phyloP scores from a whole-genome alignment of 805 yeast species.

The Kodamaea sagamina region DNA sequence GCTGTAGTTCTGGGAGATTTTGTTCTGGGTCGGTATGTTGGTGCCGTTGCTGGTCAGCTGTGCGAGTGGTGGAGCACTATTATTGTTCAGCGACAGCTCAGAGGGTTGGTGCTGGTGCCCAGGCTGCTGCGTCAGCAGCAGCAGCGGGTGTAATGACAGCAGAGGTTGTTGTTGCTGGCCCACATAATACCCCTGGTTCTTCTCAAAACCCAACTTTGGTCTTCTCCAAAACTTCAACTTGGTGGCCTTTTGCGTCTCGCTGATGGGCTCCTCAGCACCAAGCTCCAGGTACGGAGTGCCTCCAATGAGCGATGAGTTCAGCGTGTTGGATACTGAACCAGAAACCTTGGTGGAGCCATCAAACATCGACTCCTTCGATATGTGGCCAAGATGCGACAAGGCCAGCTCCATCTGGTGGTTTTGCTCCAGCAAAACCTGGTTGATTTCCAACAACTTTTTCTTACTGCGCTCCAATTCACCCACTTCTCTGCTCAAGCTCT shows the following conservation, averaged over 20 bases:
- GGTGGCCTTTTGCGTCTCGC: slow-evolving; percentile 42
- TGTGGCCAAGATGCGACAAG: slow-evolving; percentile 4
- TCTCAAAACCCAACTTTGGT: slow-evolving; percentile 34
- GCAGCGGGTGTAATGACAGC: slow-evolving; percentile 12
- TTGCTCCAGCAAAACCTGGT: slow-evolving; percentile 26
- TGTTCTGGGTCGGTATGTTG: slow-evolving; percentile 3
- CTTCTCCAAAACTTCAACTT: slow-evolving; percentile 48
- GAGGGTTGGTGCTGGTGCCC: slow-evolving; percentile 3
- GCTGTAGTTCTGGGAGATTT: slow-evolving; percentile 17
- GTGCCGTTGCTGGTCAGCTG: slow-evolving; percentile 3
- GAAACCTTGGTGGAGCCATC: not conserved
- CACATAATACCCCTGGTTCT: slow-evolving; percentile 11
- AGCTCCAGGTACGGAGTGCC: slow-evolving; percentile 17
- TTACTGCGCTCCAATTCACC: slow-evolving; percentile 50
- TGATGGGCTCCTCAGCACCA: slow-evolving; percentile 14
- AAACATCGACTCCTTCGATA: slow-evolving; percentile 1
- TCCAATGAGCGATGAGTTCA: slow-evolving; percentile 9
- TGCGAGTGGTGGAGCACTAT: slow-evolving; percentile 1
- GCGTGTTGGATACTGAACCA: not conserved
- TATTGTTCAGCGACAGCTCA: slow-evolving; percentile 3
- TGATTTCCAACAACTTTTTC: slow-evolving; percentile 39
- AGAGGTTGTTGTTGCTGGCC: slow-evolving; percentile 4
- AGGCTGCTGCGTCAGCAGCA: slow-evolving; percentile 10
- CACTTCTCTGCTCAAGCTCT: slow-evolving; percentile 50
- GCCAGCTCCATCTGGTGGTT: slow-evolving; percentile 19